Evolutionary conservation across 148 eudicot species (phyloP).

Genomic region (Amaranthus cruentus): DNA sequence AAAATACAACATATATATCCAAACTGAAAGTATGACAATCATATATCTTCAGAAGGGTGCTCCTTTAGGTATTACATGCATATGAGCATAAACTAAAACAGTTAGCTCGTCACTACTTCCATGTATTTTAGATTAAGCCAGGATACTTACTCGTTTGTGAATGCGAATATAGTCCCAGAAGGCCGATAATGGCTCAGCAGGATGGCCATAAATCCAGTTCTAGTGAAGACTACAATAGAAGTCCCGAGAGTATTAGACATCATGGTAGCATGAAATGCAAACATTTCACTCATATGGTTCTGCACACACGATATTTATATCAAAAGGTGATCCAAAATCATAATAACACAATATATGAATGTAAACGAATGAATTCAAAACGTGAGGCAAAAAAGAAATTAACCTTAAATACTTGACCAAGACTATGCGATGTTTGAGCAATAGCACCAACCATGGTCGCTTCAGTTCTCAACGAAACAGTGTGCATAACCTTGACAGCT

Average conservation of each 20-base stretch:
- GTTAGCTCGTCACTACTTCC: slow-evolving; percentile 2
- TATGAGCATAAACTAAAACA: not conserved
- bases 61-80: not conserved
- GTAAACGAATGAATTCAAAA: not conserved
- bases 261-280: slow-evolving; percentile 96
- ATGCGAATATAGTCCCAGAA: slow-evolving; percentile 87
- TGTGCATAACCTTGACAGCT: slow-evolving; percentile 98
- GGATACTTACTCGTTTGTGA: slow-evolving; percentile 85
- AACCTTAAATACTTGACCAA: slow-evolving; percentile 82
- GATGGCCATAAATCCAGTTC: slow-evolving; percentile 91
- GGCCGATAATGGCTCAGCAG: slow-evolving; percentile 95
- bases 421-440: slow-evolving; percentile 51
- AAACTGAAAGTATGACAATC: not conserved
- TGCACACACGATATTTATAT: slow-evolving; percentile 36
- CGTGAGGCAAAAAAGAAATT: not conserved
- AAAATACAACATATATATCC: not conserved
- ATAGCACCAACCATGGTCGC: slow-evolving; percentile 54
- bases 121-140: slow-evolving; percentile 6
- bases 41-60: not conserved
- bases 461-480: slow-evolving; percentile 92
- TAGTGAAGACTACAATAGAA: slow-evolving; percentile 91
- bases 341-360: not conserved
- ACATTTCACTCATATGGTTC: slow-evolving; percentile 99
- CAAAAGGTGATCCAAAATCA: slow-evolving; percentile 1
- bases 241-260: slow-evolving; percentile 97